A percentile compares a stretch with the other conserved stretches of the same genome.
Evolutionary conservation across 225 moss, liverwort and hornwort species (phyloP).

Genomic region (Pseudisothecium myosuroides): DNA sequence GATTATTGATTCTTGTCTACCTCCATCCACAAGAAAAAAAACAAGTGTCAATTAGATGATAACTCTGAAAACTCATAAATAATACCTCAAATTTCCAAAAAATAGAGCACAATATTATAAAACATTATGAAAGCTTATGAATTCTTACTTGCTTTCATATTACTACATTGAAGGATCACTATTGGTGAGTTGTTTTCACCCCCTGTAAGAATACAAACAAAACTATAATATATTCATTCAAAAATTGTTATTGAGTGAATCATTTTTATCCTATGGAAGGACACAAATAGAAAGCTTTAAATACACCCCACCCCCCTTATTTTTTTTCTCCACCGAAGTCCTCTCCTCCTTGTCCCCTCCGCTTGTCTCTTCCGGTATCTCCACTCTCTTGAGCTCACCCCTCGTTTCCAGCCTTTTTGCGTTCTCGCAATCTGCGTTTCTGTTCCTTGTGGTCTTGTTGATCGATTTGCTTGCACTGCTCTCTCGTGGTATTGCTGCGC

Average conservation of each 20-base stretch:
- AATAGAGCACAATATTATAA: too few relatives aligned
- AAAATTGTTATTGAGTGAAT: too few relatives aligned
- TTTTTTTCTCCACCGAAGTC: not conserved
- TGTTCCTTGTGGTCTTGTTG: not conserved
- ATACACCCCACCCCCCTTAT: not conserved
- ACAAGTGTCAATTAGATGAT: rapidly evolving
- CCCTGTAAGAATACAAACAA: too few relatives aligned
- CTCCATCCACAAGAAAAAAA: too few relatives aligned
- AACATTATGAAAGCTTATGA: not conserved
- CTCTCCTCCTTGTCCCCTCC: not conserved
- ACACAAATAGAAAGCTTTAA: not conserved
- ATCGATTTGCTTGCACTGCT: not conserved
- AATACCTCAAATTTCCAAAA: not conserved
- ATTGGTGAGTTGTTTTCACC: not conserved
- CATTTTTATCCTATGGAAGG: too few relatives aligned
- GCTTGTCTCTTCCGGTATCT: not conserved
- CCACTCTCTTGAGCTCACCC: not conserved
- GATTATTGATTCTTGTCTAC: not conserved
- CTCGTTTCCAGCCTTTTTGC: not conserved
- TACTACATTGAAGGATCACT: too few relatives aligned
- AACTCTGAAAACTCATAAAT: too few relatives aligned
- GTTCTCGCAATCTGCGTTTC: not conserved
- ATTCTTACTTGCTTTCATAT: too few relatives aligned
- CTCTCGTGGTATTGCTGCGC: not conserved
- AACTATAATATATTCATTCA: too few relatives aligned